Evolutionary conservation across 2,329 filamentous ascomycete species (phyloP), one percentile per base, ranked within the genome.

Genomic region (Macrophomina tecta): DNA sequence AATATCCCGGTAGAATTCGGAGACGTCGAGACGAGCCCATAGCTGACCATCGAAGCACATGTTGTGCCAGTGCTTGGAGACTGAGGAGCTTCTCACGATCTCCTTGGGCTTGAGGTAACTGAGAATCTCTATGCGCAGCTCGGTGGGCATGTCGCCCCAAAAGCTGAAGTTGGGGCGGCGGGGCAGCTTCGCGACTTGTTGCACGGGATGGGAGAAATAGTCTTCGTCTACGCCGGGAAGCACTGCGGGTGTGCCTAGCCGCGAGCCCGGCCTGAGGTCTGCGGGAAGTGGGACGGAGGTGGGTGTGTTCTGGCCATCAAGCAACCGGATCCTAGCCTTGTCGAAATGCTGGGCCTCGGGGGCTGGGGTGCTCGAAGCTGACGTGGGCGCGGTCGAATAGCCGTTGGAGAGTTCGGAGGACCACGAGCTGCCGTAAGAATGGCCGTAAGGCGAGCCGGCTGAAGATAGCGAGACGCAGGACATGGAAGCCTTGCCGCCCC

Each of bases 1-100:
- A 70, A 98, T 98, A 63, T 93, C 87, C 70, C 86, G 87, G 76
- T 98, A 97, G 78, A 94, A 98, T 60, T 91, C 89, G 7, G 93
- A 90, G 1, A 92, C 82, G 64, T 98, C 93, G 58, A 98, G 85
- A 49, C 86, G 88, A 3, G 89, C 89, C 95, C 95, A 99, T 16
- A 98, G 81, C 80, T 99, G 95, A 1, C 95, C 95, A 77, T 99
- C 94, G 73, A 94, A 97, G 80, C 94, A 97, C 79, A 92, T 89
- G 56, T 86, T 84, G 77, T 97, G 84, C 83, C 95, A 97, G 5
- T 85, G 80, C 77, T 89, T 93, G 75, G 89, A 94, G 23, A 95
- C 91, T 18, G 87, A 82, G 0, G 94, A 97, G 66, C 87, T 87
- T 67, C 89, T 87, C 11, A 97, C 88, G 40, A 98, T 86, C 75